phyloP scores from a whole-genome alignment of 106 monocot species.

The Dendrobium officinale region DNA sequence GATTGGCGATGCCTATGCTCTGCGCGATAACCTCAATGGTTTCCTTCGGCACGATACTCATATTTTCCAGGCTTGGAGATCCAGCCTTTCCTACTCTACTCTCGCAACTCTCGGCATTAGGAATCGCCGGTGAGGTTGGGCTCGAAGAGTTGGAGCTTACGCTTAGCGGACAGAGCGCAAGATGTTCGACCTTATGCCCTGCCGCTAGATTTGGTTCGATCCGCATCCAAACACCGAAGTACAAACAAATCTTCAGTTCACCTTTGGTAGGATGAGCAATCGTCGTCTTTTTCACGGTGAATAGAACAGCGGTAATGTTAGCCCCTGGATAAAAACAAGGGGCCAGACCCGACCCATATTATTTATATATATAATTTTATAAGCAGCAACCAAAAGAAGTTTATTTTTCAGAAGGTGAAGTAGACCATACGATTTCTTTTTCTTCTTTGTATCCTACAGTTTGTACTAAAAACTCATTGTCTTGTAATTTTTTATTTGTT shows the following conservation, averaged over 20 bases:
- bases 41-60: conserved; percentile 98
- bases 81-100: not conserved
- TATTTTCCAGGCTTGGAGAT: conserved; percentile 2
- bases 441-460: too few species aligned
- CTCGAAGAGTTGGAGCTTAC: conserved; percentile 10
- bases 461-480: too few species aligned
- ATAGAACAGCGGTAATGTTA: not conserved
- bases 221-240: not conserved
- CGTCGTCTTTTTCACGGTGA: conserved; percentile 2
- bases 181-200: not conserved
- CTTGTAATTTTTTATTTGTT: too few species aligned
- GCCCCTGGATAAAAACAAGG: not conserved
- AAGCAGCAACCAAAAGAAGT: too few species aligned
- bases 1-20: conserved; percentile 80
- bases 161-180: not conserved
- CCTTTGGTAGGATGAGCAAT: not conserved
- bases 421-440: too few species aligned
- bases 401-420: too few species aligned
- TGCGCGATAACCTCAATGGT: conserved; percentile 95
- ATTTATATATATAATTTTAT: too few species aligned
- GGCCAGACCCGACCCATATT: too few species aligned
- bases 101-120: not conserved
- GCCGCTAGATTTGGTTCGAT: not conserved
- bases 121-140: not conserved
- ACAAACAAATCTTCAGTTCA: not conserved